A percentile compares a stretch with the other conserved stretches of the same genome.
Evolutionary conservation across 371 early-diverging fungal genomes (phyloP).

Genomic region (Mucor ambiguus): DNA sequence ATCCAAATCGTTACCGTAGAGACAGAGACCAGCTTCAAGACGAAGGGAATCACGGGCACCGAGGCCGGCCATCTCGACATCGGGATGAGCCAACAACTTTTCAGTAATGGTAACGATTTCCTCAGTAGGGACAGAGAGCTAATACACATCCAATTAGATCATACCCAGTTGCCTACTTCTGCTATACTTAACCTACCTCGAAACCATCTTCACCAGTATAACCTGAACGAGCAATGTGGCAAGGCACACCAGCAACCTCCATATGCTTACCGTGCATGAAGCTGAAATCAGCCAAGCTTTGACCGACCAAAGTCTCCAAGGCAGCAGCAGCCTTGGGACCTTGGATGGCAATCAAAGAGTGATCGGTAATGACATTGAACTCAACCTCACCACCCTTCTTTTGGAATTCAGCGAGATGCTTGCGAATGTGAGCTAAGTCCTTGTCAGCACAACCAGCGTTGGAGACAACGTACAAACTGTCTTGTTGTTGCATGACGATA

Average conservation of each 20-base stretch:
- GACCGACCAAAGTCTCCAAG: conserved; percentile 55
- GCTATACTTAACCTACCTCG: conserved; percentile 62
- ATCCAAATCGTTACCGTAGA: conserved; percentile 96
- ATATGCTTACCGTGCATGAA: conserved; percentile 89
- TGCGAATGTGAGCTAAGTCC: conserved; percentile 86
- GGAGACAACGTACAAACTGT: conserved; percentile 91
- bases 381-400: conserved; percentile 88
- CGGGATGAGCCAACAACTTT: conserved; percentile 70
- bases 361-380: conserved; percentile 80
- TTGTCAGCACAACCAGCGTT: conserved; percentile 98
- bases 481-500: conserved; percentile 86
- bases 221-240: conserved; percentile 94
- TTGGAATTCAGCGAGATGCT: conserved; percentile 78
- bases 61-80: conserved; percentile 92
- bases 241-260: conserved; percentile 77
- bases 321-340: conserved; percentile 79
- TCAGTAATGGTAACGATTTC: conserved; percentile 73
- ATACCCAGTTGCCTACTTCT: neutral
- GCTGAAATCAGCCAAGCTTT: conserved; percentile 66
- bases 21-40: conserved; percentile 95
- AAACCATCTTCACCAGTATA: conserved; percentile 99
- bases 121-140: conserved; percentile 83
- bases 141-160: neutral
- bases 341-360: conserved; percentile 91
- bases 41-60: conserved; percentile 96